These are phyloP conservation scores for Penicillium psychrofluorescens DNA, from an alignment of 495 filamentous ascomycete genomes.

Conservation along the genomic window DNA sequence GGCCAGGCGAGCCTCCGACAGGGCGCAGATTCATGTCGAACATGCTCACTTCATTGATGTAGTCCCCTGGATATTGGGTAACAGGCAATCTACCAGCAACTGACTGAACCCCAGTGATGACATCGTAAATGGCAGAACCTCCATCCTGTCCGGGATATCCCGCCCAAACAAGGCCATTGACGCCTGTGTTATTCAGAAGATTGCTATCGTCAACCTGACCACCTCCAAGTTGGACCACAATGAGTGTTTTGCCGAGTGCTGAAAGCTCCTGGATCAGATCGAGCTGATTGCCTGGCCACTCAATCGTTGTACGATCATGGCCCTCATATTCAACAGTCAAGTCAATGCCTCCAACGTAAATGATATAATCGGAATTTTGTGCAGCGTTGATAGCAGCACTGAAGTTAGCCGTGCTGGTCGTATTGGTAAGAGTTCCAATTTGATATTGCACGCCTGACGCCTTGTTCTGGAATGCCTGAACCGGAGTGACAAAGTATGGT, in stretches of 20 bases:
- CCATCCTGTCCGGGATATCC: constrained; percentile 47
- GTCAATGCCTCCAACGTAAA: constrained; percentile 48
- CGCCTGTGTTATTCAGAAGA: constrained; percentile 32
- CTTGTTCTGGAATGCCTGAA: constrained; percentile 38
- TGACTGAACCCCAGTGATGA: constrained; percentile 36
- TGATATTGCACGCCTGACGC: constrained; percentile 39
- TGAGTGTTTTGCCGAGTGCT: constrained; percentile 36
- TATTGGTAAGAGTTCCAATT: constrained; percentile 28
- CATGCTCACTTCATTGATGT: constrained; percentile 40
- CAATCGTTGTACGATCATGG: constrained; percentile 39
- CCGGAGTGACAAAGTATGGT: constrained; percentile 40
- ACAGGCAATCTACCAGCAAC: constrained; percentile 45
- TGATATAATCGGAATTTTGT: constrained; percentile 37
- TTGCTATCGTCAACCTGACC: constrained; percentile 44
- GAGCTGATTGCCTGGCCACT: constrained; percentile 44
- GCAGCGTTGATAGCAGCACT: constrained; percentile 33
- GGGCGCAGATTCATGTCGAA: constrained; percentile 45
- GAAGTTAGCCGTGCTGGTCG: constrained; percentile 28
- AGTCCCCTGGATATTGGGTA: constrained; percentile 47
- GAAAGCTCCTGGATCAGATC: constrained; percentile 44
- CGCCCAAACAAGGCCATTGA: constrained; percentile 43
- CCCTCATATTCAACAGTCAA: constrained; percentile 39
- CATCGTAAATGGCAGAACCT: constrained; percentile 40
- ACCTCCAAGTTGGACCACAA: constrained; percentile 47
- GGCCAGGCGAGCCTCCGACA: constrained; percentile 19